These are phyloP conservation scores for Bothriochloa decipiens DNA, from an alignment of 176 grass and related monocot species.

Conservation along the genomic window DNA sequence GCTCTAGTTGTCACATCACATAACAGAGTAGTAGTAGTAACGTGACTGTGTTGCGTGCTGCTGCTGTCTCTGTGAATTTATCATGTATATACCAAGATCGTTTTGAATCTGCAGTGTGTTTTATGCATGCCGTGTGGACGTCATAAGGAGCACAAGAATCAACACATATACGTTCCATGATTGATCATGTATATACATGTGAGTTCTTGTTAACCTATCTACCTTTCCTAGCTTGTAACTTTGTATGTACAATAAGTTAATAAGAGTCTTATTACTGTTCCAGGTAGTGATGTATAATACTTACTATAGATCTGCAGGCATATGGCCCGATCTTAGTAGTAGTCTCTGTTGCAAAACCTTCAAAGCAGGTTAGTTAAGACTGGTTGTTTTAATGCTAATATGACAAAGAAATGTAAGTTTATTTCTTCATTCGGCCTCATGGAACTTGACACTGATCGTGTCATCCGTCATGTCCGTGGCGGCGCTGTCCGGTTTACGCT, in stretches of 20 bases:
- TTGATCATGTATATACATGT: background rate
- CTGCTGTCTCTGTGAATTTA: too few species aligned
- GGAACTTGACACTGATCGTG: too few species aligned
- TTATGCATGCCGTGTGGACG: too few species aligned
- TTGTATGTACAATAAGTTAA: background rate
- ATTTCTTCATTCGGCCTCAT: background rate
- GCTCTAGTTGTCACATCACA: too few species aligned
- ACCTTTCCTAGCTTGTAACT: background rate
- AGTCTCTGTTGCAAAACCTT: background rate
- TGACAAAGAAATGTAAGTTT: background rate
- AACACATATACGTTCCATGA: too few species aligned
- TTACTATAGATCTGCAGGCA: background rate
- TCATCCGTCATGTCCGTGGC: too few species aligned
- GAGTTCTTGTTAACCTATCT: slow-evolving; percentile 20
- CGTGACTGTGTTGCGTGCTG: too few species aligned
- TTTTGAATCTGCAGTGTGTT: too few species aligned
- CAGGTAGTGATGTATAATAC: background rate
- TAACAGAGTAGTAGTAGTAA: too few species aligned
- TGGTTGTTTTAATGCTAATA: background rate
- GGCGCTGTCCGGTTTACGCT: too few species aligned
- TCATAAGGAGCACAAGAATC: too few species aligned
- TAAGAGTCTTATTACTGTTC: background rate
- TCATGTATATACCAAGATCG: too few species aligned
- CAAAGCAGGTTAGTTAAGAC: slow-evolving; percentile 16
- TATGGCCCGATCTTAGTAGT: background rate